Evolutionary conservation across 495 filamentous ascomycete species (phyloP).

Genomic region (Halenospora varia): DNA sequence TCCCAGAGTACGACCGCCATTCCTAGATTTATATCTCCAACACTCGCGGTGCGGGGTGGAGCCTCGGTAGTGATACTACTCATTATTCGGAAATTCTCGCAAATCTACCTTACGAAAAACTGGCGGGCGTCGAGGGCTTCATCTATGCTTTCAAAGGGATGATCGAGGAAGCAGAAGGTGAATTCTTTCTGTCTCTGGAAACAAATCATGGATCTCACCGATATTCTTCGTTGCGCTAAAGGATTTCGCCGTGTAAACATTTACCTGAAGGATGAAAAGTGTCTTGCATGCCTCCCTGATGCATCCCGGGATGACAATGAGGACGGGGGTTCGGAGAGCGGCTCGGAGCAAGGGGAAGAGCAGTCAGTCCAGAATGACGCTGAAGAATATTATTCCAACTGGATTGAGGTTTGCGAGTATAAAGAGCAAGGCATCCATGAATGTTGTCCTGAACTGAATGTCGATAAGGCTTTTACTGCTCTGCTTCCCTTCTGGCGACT

Average conservation of each 20-base stretch:
- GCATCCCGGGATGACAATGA: no score
- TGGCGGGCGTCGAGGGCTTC: neutral
- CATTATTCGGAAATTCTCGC: neutral
- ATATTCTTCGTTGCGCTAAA: neutral
- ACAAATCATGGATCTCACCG: neutral
- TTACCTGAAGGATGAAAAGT: neutral
- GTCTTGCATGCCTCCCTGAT: no score
- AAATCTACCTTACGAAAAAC: neutral
- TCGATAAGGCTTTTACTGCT: neutral
- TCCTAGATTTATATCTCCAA: neutral
- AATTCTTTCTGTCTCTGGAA: neutral
- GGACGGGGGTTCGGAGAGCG: no score
- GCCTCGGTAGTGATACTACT: neutral
- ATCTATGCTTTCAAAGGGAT: neutral
- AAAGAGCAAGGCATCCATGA: no score
- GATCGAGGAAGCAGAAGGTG: neutral
- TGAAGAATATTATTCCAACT: no score
- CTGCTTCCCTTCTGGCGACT: neutral
- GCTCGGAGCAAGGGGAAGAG: neutral
- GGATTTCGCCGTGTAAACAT: neutral
- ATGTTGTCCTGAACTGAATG: no score
- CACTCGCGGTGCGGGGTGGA: neutral
- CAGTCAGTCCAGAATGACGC: no score
- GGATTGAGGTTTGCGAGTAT: no score
- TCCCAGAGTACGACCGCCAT: neutral